Evolutionary conservation across 345 rosid genomes (phyloP), one percentile per base, ranked within the genome.

Genomic region (Trapa bicornis): DNA sequence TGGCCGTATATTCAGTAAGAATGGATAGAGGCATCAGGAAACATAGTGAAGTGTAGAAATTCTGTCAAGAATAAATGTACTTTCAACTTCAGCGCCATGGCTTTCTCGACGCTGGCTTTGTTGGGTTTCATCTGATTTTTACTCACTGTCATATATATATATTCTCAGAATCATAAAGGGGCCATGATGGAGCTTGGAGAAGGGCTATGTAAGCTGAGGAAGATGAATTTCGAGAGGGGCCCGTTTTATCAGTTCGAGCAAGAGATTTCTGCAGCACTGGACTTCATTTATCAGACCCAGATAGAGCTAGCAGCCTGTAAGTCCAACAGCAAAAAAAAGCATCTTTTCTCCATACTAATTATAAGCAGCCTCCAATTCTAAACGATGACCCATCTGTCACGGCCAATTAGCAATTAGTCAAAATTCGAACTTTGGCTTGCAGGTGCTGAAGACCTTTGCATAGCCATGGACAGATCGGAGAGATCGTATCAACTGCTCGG

Each of bases 141-240:
- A 22, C 29, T 41, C 43, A 41, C 43, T 41, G 43, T 4, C 7
- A 41, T 41, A 22, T 22, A 22, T 22, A 22, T 48, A 13, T 37
- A 53, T 43, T 36, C 15, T 37, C 65, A 89, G 96, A 89, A 92
- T 71, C 96, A 92, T 75, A 88, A 79, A 74, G 98, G 96, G 68
- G 96, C 96, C 2, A 92, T 92, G 98, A 86, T 92, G 90, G 96
- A 92, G 83, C 70, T 92, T 48, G 98, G 96, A 64, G 98, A 89
- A 69, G 96, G 98, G 41, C 65, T 92, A 0, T 81, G 94, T 63
- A 93, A 88, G 82, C 88, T 93, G 56, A 85, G 85, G 76, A 90
- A 88, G 81, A 83, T 90, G 94, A 73, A 90, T 69, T 87, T 88
- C 52, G 69, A 73, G 42, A 73, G 77, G 12, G 97, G 96, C 9